Conservation (phyloP, 768 basidiomycete species). For the Leccinum disarticulatum region DNA sequence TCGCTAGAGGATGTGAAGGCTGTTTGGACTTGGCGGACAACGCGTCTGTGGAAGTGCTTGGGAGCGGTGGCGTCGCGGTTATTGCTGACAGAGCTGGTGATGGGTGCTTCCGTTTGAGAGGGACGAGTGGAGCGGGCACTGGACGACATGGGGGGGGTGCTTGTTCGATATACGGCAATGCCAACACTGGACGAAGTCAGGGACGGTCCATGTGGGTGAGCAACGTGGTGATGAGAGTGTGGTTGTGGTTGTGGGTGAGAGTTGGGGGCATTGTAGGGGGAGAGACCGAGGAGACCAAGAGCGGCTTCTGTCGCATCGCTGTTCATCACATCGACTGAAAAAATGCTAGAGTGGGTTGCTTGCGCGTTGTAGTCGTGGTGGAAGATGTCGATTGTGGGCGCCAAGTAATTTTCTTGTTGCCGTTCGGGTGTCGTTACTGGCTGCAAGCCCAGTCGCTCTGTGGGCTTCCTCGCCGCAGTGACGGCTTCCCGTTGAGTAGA, state of each 20-base stretch:
- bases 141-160: constrained; percentile 18
- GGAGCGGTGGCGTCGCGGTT: constrained; percentile 9
- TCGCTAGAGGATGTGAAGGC: constrained; percentile 16
- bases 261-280: constrained; percentile 35
- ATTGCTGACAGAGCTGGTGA: constrained; percentile 20
- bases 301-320: constrained; percentile 61
- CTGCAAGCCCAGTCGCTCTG: background rate
- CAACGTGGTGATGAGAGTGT: constrained; percentile 26
- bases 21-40: constrained; percentile 17
- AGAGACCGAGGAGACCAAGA: constrained; percentile 55
- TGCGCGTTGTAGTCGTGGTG: constrained; percentile 9
- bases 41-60: constrained; percentile 6
- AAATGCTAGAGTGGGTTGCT: constrained; percentile 6
- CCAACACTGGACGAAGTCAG: constrained; percentile 26
- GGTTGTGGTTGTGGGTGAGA: constrained; percentile 28
- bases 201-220: constrained; percentile 26
- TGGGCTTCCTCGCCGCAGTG: constrained; percentile 6
- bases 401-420: constrained; percentile 18
- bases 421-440: constrained; percentile 6
- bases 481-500: background rate
- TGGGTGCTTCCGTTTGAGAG: constrained; percentile 42
- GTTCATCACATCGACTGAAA: constrained; percentile 36
- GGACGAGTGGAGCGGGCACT: constrained; percentile 31
- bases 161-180: constrained; percentile 27
- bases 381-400: constrained; percentile 15